Base-by-base conservation (phyloP, 176 grass and related monocot genomes). In the Triticum timopheevii region DNA sequence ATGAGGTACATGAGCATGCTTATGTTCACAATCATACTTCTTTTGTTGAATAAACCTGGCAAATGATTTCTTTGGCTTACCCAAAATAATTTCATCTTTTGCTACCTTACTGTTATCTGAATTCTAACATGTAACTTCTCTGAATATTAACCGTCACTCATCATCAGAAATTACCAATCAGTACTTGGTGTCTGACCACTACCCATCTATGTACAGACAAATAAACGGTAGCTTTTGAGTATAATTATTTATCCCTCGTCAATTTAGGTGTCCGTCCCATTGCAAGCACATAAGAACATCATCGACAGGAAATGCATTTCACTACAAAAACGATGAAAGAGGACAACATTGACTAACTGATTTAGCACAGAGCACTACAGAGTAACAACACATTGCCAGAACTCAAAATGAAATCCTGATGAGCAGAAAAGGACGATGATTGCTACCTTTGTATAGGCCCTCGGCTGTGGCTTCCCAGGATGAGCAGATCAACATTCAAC, bases 391-490 rank as follows among this genome's bases (percentile, higher is more conserved):
- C 6, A 73, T 47, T 27, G 16, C n/a, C 15, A 2, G 24, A 52
- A 31, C 44, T 30, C 45, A 49, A 30, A 8, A 13, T 3, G 1
- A 33, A 54, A 76, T 45, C n/a, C 20, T 0, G 70, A 25, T 1
- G 13, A 34, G 64, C 25, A 31, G 28, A 77, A 77, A 77, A 0
- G 4, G 74, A 20, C 34, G 8, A 34, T 12, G 5, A 12, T 27
- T 11, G 25, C 8, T 34, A 77, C 47, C 74, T 77, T 10, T 77
- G 74, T 56, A 97, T 62, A 34, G 89, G 56, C 13, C 91, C 93
- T 61, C 89, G 91, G 19, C 93, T 86, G 63, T 95, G 91, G 50
- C 82, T 97, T 45, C 95, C 93, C 45, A 95, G 47, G 72, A 95
- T 65, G 4, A 97, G 87, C 87, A 97, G 80, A 52, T 91, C 85